Evolutionary conservation across 495 filamentous ascomycete genomes (phyloP), one percentile per base, ranked within the genome.

Genomic region (Lichina pygmaea): DNA sequence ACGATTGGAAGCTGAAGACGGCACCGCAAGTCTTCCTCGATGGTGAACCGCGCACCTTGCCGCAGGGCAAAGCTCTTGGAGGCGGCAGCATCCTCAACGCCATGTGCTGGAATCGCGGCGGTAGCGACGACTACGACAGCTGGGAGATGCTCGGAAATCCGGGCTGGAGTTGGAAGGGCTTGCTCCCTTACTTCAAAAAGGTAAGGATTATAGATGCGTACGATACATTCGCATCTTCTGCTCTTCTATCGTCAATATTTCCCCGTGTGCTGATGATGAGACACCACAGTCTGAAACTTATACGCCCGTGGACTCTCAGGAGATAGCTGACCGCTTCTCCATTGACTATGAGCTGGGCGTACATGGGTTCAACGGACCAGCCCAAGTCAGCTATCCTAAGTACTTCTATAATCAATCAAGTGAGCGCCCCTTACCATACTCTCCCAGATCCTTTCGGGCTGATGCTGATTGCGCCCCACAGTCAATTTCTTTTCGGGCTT

Each of bases 111-210:
- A 59, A 59, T 31, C 52, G 57, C 34, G 57, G 57, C 9, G 48
- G 63, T 1, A 45, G 45, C 0, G 57, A 53, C 11, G 66, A 73
- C 50, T 73, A 68, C 48, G 67, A 78, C 49, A 57, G 63, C 2
- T 78, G 75, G 75, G 60, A 65, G 46, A 54, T 51, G 6, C 54
- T 76, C 4, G 74, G 77, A 2, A 77, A 75, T 50, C 59, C 63
- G 2, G 71, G 72, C n/a, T 79, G 75, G 75, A 66, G 61, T 46
- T 78, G 72, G 70, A 47, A 63, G 0, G 66, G 52, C 34, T 54
- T 80, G 17, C 51, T 72, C 16, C 69, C 71, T 2, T 79, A 78
- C 52, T 71, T 70, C 53, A 61, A 59, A 41, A 70, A 68, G 58
- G 65, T 65, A 47, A 48, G 36, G 38, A 34, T 6, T 5, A 30